Evolutionary conservation across 148 eudicot genomes (phyloP).

Genomic region (Fallopia convolvulus): DNA sequence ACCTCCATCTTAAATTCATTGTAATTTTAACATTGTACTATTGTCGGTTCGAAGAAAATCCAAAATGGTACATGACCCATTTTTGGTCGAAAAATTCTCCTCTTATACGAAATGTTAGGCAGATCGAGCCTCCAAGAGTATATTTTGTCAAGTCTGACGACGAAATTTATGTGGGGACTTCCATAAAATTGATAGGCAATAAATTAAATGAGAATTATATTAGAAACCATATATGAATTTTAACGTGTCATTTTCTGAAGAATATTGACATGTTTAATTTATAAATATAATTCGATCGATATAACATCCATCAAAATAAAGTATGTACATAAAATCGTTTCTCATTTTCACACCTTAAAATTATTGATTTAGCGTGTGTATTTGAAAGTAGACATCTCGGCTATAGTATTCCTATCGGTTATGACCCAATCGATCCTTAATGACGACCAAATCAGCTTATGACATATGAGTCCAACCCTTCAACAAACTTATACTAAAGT

Average conservation of each 20-base stretch:
- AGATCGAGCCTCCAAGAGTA: neutral
- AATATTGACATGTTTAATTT: neutral
- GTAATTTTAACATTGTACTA: neutral
- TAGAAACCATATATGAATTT: neutral
- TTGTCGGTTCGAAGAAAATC: neutral
- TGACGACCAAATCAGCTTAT: neutral
- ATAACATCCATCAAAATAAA: neutral
- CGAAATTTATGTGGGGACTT: neutral
- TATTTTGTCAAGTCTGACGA: neutral
- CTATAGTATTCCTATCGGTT: neutral
- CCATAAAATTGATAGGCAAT: neutral
- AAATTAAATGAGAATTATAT: neutral
- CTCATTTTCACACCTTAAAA: neutral
- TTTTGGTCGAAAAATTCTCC: neutral
- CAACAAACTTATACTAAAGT: neutral
- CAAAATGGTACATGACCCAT: neutral
- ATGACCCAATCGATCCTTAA: neutral
- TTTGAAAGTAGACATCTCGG: neutral
- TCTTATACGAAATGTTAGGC: neutral
- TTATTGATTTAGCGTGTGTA: neutral
- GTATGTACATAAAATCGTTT: neutral
- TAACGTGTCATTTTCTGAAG: neutral
- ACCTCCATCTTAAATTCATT: neutral
- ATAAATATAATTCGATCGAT: too few species aligned
- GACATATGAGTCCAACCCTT: neutral